Conservation (phyloP, 805 yeast genomes). For the Wickerhamiella australiensis region DNA sequence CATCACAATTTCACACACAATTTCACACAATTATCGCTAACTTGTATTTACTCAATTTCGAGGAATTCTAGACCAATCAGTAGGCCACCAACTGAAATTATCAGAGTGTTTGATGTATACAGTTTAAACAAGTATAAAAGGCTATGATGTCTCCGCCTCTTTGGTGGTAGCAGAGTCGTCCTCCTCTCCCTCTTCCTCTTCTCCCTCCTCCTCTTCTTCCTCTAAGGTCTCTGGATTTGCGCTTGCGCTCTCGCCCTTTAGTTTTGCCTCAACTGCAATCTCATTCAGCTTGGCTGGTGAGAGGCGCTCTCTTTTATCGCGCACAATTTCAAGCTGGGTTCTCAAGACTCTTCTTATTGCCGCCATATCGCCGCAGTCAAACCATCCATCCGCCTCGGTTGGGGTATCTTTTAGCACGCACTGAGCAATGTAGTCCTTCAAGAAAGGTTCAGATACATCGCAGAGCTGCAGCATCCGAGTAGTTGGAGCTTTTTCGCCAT, state of each 20-base stretch:
- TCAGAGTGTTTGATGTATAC: no score
- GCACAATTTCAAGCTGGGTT: conserved; percentile 53
- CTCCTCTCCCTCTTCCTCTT: neutral
- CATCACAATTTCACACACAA: no score
- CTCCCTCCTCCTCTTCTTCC: conserved; percentile 10
- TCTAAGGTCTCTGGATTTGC: neutral
- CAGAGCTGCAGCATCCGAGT: conserved; percentile 68
- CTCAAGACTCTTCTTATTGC: conserved; percentile 58
- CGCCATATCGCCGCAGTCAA: conserved; percentile 45
- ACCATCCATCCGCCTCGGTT: conserved; percentile 73
- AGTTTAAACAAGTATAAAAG: no score
- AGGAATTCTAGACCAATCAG: no score
- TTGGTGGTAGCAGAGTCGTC: neutral
- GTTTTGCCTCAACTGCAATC: conserved; percentile 9
- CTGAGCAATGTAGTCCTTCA: conserved; percentile 34
- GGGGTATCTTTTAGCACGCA: conserved; percentile 34
- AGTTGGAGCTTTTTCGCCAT: conserved; percentile 57
- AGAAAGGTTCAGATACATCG: conserved; percentile 57
- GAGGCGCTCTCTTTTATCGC: conserved; percentile 33
- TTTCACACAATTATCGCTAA: no score
- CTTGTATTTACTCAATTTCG: no score
- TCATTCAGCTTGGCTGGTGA: neutral
- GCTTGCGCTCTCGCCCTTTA: neutral
- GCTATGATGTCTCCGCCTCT: no score
- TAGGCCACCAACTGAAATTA: no score